Base-by-base conservation (phyloP, 2,329 filamentous ascomycete species). In the Dothideomycetes sp. region DNA sequence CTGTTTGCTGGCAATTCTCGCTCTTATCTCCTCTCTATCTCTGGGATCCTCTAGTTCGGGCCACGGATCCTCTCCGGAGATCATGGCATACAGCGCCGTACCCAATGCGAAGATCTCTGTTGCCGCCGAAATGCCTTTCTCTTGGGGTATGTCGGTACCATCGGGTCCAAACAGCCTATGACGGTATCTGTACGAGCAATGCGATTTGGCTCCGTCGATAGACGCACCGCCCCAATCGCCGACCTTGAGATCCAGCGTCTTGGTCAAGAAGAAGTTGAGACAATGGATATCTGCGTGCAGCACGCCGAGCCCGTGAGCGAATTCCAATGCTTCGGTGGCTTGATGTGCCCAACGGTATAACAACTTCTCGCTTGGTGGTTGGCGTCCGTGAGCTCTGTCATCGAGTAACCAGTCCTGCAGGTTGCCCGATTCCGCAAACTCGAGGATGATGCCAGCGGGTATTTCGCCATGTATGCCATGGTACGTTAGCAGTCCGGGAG, bases 171-270 rank as follows among this genome's bases (percentile, higher is more conserved):
- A 39, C 18, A 39, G 15, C 2, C 35, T 19, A n/a, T 39, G 27
- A 4, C 18, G 12, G 12, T 23, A 24, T 4, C 35, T 13, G 23
- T 39, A 39, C 9, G 35, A 39, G 18, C 25, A 39, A 8, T 23
- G 10, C 10, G 35, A 39, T 8, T 5, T 15, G 6, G 28, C 22
- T 8, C 45, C 45, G 35, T 47, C 37, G 12, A 45, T 38, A 6
- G 37, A 39, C 10, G 45, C 45, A 18, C 45, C 45, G 5, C 35
- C 45, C 45, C 45, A 47, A 24, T 47, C 45, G 2, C 45, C 42
- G 5, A 45, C 42, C 13, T 47, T 47, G n/a, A 47, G 22, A 16
- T 47, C 32, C 19, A 45, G 16, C 13, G 24, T 17, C 8, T 18
- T 10, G 9, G 40, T 43, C 5, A 47, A 27, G 33, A 45, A 42